Evolutionary conservation across 176 grass and related monocot genomes (phyloP), one percentile per base, ranked within the genome.

Genomic region (Eragrostis nindensis): DNA sequence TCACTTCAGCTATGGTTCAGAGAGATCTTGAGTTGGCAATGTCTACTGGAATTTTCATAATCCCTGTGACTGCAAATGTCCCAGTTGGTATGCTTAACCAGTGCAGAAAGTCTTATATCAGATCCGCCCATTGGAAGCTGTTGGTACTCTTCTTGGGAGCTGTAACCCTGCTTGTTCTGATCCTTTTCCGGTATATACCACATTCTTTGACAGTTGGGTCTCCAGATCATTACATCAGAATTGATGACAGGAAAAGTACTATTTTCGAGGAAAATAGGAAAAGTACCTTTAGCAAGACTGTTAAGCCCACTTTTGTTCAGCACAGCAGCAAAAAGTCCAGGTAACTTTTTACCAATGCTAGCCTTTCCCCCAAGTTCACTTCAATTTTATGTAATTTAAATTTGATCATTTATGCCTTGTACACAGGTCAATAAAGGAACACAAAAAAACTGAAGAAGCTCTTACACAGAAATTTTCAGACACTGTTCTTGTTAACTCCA

Each of bases 11-110:
- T 76, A 89, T 87, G 69, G 90, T 98, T 55, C 85, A 92, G 68
- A 90, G 95, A 77, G 92, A 94, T 76, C 90, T 98, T 83, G 92
- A 98, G 88, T 73, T 98, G 69, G 84, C 77, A 68, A 89, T 91
- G 77, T 71, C 83, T 57, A 90, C 90, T 53, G 95, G 92, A 42
- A 93, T 98, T 39, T 91, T 98, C 79, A 68, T 87, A 26, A 87
- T 93, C 68, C 95, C 95, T 60, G 95, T 98, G 95, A 93, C 81
- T 21, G 95, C 91, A 76, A 92, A 70, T 55, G 38, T 98, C 73
- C 90, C 96, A 6, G 66, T 82, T 7, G 81, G 76, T 78, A 90
- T 95, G 90, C 75, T 95, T 78, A 83, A 85, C 54, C 86, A 89
- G 47, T 99, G 96, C 82, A 84, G 71, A 84, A 95, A 89, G 40